Percentiles rank a stretch among this genome's conserved stretches.
Conservation (phyloP, 2,329 filamentous ascomycete species). For the Blastomyces silverae region DNA sequence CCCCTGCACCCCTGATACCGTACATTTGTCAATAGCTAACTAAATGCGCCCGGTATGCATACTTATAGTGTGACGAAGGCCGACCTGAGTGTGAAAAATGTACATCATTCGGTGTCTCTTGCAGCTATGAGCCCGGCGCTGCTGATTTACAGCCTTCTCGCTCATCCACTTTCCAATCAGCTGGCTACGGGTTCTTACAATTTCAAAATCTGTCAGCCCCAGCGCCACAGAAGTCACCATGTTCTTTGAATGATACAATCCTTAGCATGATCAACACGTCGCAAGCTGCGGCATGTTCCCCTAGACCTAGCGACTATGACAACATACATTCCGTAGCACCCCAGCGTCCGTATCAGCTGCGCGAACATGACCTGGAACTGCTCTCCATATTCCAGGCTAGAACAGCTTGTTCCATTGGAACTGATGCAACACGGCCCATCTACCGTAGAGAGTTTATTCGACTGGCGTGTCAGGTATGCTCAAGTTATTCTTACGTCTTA, state of each 20-base stretch:
- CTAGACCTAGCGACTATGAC: neutral
- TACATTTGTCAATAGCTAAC: neutral
- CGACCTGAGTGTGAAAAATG: slow-evolving; percentile 4
- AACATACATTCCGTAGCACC: neutral
- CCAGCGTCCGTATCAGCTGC: neutral
- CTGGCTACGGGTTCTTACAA: neutral
- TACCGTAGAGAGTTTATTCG: neutral
- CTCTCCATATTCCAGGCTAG: neutral
- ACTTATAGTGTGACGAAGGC: slow-evolving; percentile 5
- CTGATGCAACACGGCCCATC: neutral
- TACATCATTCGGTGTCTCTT: slow-evolving; percentile 1
- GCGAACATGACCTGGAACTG: neutral
- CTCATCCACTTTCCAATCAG: neutral
- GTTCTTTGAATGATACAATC: neutral
- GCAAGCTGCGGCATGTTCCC: neutral
- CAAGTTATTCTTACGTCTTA: neutral
- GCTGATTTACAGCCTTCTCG: neutral
- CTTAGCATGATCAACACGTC: slow-evolving; percentile 1
- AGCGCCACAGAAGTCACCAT: neutral
- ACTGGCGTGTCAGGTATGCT: neutral
- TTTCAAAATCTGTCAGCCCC: neutral
- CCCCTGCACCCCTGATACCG: neutral
- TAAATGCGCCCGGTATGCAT: neutral
- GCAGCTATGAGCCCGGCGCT: slow-evolving; percentile 6
- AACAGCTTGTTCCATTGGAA: neutral